Base-by-base conservation (phyloP, 75 land plant species). In the Larix kaempferi region DNA sequence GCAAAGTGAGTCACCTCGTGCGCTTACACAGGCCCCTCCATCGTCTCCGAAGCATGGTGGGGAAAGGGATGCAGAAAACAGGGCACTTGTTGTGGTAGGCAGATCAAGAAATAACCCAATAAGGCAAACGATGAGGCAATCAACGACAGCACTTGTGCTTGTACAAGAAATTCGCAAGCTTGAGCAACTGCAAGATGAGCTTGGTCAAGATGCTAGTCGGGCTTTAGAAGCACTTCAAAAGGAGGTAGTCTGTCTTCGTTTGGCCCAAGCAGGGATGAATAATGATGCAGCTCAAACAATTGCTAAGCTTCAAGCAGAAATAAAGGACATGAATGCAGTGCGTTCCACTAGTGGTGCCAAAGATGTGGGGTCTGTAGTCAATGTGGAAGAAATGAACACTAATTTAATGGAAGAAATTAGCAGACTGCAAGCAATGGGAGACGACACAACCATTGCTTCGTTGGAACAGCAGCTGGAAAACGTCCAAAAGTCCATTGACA, bases 81-180 rank as follows among this genome's bases (percentile, higher is more conserved):
- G 26, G 59, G 71, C 56, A n/a, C 58, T 74, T 71, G 83, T 74
- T 35, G 49, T 72, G 6, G 4, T 17, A 29, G 79, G 84, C 25
- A 80, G 55, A 83, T 60, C 74, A 59, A 79, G 84, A 61, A 82
- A 73, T 61, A 78, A 82, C 65, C 57, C 82, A 81, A 66, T 60
- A 69, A 86, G 90, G 67, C 85, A 81, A 67, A 78, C 83, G 19
- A 76, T 90, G 82, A 64, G 84, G 91, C 60, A 69, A 49, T 49
- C 54, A 49, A 81, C 95, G 44, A 92, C 93, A 58, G 89, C 99
- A 22, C 82, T 90, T 57, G 82, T 92, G 75, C 89, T 98, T n/a
- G 91, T 98, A 64, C 89, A 98, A 72, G 98, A 98, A 79, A 98
- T 98, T 22, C 90, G 98, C 2, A 98, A 98, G 81, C 93, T 95